Base-by-base conservation (phyloP, 331 rosid species). In the Quercus lobata region DNA sequence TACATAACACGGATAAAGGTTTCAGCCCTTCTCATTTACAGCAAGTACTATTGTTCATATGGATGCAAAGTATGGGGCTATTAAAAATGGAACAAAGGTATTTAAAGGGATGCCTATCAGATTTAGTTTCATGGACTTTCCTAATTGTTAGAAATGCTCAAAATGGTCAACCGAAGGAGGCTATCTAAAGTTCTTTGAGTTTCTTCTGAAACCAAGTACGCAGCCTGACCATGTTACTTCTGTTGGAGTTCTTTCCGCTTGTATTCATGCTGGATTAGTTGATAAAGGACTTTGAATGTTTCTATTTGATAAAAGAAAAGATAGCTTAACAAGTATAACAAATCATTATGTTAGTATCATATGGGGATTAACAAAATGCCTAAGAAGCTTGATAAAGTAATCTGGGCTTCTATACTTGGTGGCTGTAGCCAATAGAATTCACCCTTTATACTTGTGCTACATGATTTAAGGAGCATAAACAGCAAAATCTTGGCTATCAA, bases 81-180 rank as follows among this genome's bases (percentile, higher is more conserved):
- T 79, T n/a, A 84, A 71, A 65, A 81, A 72, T 69, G 93, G 91
- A 65, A 84, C 81, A 77, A 87, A 72, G 81, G 91, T 87, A 70
- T 92, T 90, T 65, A 57, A 74, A 55, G 84, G 62, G 75, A 84
- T 90, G 79, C 89, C 44, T 21, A 34, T 92, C 91, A 11, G 94
- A 90, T 84, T 79, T 92, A 81, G 88, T 88, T 69, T 87, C 93
- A 1, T 89, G 94, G 93, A 92, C 94, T 74, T 89, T 94, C 82
- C 81, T 92, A 65, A 89, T 90, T 71, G 84, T 79, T 74, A 93
- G 97, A 21, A 69, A 84, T 82, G 90, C 94, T 84, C 97, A 90
- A 79, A 84, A 89, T 66, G 94, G 97, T 78, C 87, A 89, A 78
- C 87, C 91, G 0, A 72, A 87, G 4, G 72, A 81, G 83, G 89